phyloP scores from a whole-genome alignment of 2,329 filamentous ascomycete species.

The Hypoxylon sp. region DNA sequence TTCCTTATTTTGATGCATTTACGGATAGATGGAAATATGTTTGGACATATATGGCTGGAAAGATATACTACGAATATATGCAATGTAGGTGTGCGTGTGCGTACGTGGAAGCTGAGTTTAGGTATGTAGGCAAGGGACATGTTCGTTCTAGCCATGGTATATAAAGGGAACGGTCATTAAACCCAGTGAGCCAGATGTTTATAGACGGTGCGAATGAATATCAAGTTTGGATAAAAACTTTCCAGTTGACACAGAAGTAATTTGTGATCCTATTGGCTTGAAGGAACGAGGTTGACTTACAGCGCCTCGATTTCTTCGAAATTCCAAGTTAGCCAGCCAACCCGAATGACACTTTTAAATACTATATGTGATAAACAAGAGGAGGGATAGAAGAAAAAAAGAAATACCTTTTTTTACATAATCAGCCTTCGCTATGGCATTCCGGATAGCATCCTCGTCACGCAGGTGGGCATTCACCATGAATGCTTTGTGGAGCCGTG shows the following conservation, averaged over 20 bases:
- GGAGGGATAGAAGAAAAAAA: neutral
- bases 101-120: constrained; percentile 13
- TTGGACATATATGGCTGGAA: constrained; percentile 21
- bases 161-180: constrained; percentile 31
- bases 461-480: constrained; percentile 78
- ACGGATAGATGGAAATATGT: constrained; percentile 21
- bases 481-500: constrained; percentile 88
- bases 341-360: neutral
- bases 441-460: constrained; percentile 81
- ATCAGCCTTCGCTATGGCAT: constrained; percentile 82
- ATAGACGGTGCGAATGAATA: constrained; percentile 39
- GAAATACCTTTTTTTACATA: constrained; percentile 88
- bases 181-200: constrained; percentile 32
- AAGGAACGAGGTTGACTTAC: constrained; percentile 69
- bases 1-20: constrained; percentile 25
- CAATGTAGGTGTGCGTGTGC: constrained; percentile 24
- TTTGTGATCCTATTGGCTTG: constrained; percentile 1
- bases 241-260: constrained; percentile 3
- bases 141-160: constrained; percentile 30
- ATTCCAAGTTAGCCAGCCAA: constrained; percentile 22
- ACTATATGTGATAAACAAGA: neutral
- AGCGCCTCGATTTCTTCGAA: constrained; percentile 86
- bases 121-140: constrained; percentile 9
- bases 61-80: constrained; percentile 34
- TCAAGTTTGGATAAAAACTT: constrained; percentile 22